Conservation (phyloP, 306 rosid genomes). For the Sicyos edulis region DNA sequence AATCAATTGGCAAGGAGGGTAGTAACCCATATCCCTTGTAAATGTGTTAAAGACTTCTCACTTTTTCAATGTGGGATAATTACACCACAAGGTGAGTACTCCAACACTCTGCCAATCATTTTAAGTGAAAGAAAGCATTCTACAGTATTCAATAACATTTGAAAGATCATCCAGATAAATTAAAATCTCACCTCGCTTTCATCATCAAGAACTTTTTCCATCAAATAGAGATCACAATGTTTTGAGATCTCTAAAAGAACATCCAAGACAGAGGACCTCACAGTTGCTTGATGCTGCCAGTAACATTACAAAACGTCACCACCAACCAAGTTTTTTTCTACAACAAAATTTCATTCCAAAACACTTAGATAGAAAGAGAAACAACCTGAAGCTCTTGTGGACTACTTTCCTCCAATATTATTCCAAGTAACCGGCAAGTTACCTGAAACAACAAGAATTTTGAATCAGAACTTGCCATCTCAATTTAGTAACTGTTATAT, state of each 20-base stretch:
- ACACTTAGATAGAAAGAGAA: slow-evolving; percentile 18
- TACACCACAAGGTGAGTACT: no score
- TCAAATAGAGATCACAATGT: slow-evolving; percentile 82
- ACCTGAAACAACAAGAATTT: slow-evolving; percentile 40
- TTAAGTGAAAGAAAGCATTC: neutral
- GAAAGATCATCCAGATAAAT: slow-evolving; percentile 1
- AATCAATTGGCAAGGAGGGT: no score
- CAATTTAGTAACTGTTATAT: neutral
- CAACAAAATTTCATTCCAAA: slow-evolving; percentile 1
- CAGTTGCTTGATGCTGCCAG: slow-evolving; percentile 74
- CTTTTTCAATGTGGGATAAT: no score
- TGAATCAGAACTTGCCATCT: neutral
- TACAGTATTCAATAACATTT: neutral
- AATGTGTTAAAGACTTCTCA: no score
- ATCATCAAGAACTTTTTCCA: slow-evolving; percentile 89
- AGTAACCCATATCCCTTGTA: no score
- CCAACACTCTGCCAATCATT: slow-evolving; percentile 5
- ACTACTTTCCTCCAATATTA: slow-evolving; percentile 71
- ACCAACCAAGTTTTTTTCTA: slow-evolving; percentile 21
- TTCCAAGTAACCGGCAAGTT: slow-evolving; percentile 85
- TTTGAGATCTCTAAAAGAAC: slow-evolving; percentile 79
- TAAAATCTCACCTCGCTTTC: slow-evolving; percentile 67
- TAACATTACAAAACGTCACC: slow-evolving; percentile 27
- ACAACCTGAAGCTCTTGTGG: slow-evolving; percentile 91
- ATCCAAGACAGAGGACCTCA: slow-evolving; percentile 77